phyloP scores from a whole-genome alignment of 73 alveolate genomes.

The Paramecium sonneborni region DNA sequence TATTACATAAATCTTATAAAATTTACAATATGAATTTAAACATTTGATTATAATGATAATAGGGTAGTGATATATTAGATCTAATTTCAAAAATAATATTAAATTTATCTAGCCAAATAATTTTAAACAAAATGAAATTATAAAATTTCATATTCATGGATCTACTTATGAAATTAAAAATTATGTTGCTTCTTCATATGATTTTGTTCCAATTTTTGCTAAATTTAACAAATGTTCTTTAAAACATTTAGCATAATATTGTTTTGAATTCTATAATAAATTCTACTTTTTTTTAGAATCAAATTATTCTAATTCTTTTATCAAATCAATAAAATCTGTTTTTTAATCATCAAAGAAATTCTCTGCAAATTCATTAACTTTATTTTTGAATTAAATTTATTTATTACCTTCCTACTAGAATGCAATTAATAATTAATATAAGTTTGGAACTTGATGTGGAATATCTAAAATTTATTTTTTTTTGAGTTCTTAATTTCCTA shows the following conservation, averaged over 20 bases:
- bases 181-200: not conserved
- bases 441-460: not conserved
- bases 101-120: no score
- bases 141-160: not conserved
- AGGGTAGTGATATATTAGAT: no score
- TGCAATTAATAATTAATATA: not conserved
- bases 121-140: not conserved
- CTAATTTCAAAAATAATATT: no score
- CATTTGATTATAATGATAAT: no score
- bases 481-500: not conserved
- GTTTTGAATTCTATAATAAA: not conserved
- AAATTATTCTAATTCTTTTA: not conserved
- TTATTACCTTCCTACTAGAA: not conserved
- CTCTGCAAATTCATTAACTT: not conserved
- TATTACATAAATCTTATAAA: no score
- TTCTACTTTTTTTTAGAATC: not conserved
- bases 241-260: not conserved
- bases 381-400: not conserved
- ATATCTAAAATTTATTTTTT: not conserved
- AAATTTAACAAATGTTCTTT: not conserved
- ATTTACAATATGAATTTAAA: no score
- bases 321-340: not conserved
- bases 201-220: not conserved
- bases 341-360: not conserved
- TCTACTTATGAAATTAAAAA: not conserved